Percentiles rank a stretch among this genome's conserved stretches.
Evolutionary conservation across 177 flowering plant genomes (phyloP).

Genomic region (Tripterygium wilfordii): DNA sequence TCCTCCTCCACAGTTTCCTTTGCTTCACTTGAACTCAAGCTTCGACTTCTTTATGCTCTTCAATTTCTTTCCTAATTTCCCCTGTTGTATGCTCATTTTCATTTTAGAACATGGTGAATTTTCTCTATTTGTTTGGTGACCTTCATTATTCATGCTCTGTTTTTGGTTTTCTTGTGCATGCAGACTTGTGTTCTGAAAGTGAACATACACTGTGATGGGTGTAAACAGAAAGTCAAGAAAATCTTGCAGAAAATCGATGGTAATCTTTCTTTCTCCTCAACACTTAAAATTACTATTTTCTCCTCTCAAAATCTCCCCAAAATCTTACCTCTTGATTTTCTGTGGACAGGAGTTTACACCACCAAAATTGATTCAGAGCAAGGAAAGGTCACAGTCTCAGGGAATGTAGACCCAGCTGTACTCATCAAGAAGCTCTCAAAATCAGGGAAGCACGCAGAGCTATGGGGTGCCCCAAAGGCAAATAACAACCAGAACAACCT

Average conservation of each 20-base stretch:
- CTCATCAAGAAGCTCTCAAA: slow-evolving; percentile 63
- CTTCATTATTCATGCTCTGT: background rate
- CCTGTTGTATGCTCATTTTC: background rate
- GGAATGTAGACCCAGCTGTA: slow-evolving; percentile 46
- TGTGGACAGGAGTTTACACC: slow-evolving; percentile 45
- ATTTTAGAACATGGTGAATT: slow-evolving; percentile 11
- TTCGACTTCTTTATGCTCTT: background rate
- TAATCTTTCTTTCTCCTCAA: slow-evolving; percentile 11
- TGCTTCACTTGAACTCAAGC: slow-evolving; percentile 18
- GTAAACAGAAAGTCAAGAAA: slow-evolving; percentile 94
- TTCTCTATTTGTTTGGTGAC: slow-evolving; percentile 18
- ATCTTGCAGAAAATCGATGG: slow-evolving; percentile 94
- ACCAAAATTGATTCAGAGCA: slow-evolving; percentile 56
- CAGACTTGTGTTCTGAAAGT: slow-evolving; percentile 96
- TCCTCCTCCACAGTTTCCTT: slow-evolving; percentile 6
- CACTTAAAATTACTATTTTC: too few relatives aligned
- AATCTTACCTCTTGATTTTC: background rate
- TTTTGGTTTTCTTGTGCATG: background rate
- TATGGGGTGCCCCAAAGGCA: slow-evolving; percentile 52
- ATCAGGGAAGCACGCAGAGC: slow-evolving; percentile 57
- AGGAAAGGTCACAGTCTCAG: slow-evolving; percentile 64
- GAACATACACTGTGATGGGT: slow-evolving; percentile 96
- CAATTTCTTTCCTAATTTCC: too few relatives aligned
- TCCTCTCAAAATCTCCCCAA: too few relatives aligned
- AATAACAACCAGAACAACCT: slow-evolving; percentile 14